Percentiles rank a stretch among this genome's conserved stretches.
These are phyloP conservation scores for Agaricus subrufescens DNA, from an alignment of 768 basidiomycete genomes.

Conservation along the genomic window DNA sequence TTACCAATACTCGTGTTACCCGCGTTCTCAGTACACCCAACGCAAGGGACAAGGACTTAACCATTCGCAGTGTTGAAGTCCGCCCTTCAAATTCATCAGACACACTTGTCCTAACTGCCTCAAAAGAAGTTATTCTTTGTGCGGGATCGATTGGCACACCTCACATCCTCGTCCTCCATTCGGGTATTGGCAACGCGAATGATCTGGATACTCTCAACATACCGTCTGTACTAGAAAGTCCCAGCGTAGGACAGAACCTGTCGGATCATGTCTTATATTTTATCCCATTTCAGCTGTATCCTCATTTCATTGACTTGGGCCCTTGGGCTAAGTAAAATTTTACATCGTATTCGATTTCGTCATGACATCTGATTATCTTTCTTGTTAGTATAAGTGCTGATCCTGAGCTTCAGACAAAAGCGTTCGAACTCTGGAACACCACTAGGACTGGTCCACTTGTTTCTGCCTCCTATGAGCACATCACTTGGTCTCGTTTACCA, in stretches of 20 bases:
- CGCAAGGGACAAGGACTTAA: constrained; percentile 19
- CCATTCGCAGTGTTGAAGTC: too few species aligned
- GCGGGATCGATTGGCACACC: constrained; percentile 18
- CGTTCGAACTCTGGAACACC: constrained; percentile 4
- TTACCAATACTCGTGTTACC: constrained; percentile 21
- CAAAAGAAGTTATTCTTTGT: constrained; percentile 13
- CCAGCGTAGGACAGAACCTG: constrained; percentile 18
- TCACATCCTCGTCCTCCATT: constrained; percentile 16
- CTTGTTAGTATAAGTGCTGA: neutral
- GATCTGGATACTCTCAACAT: constrained; percentile 13
- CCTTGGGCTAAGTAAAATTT: constrained; percentile 2
- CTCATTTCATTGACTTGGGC: neutral
- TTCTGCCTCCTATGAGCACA: neutral
- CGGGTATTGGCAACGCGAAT: constrained; percentile 16
- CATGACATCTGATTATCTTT: neutral
- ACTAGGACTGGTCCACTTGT: constrained; percentile 8
- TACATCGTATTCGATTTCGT: too few species aligned
- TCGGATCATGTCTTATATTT: constrained; percentile 15
- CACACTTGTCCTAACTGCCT: constrained; percentile 4
- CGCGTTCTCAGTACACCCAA: constrained; percentile 20
- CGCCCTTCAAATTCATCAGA: constrained; percentile 3
- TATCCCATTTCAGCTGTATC: neutral
- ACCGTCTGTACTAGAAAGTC: constrained; percentile 12
- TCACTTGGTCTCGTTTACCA: constrained; percentile 9
- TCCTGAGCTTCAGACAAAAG: neutral